Percentiles rank a stretch among this genome's conserved stretches.
These are phyloP conservation scores for Cocos nucifera DNA, from an alignment of 176 grass and related monocot genomes.

Conservation along the genomic window DNA sequence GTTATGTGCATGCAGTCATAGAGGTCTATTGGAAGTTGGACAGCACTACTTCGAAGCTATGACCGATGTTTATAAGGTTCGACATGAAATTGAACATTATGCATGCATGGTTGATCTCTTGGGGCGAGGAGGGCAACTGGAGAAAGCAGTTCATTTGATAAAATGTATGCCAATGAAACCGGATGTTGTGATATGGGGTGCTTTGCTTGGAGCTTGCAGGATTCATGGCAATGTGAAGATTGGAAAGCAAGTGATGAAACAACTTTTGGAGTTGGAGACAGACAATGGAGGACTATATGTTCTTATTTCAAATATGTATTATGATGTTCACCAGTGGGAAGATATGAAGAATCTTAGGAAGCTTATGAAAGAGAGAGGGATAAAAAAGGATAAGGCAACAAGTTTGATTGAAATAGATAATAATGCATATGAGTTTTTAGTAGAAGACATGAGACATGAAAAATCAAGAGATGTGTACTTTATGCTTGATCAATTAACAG, in stretches of 20 bases:
- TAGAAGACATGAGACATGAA: constrained; percentile 6
- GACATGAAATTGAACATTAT: constrained; percentile 4
- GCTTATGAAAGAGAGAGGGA: background rate
- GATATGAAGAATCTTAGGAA: constrained; percentile 5
- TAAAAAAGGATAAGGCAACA: background rate
- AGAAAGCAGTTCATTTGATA: constrained; percentile 4
- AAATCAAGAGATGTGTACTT: background rate
- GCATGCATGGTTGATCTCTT: constrained; percentile 16
- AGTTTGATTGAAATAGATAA: constrained; percentile 8
- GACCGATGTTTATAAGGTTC: constrained; percentile 1
- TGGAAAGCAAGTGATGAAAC: background rate
- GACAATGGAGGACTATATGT: background rate
- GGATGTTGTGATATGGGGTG: constrained; percentile 4
- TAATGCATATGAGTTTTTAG: background rate
- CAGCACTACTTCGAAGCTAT: background rate
- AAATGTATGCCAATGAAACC: background rate
- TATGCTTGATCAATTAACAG: background rate
- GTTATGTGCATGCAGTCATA: constrained; percentile 4
- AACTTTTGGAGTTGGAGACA: background rate
- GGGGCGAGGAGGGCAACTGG: background rate
- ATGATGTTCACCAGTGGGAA: background rate
- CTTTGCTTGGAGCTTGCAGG: constrained; percentile 11
- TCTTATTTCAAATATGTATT: constrained; percentile 8
- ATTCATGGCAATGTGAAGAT: background rate
- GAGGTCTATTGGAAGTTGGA: background rate